phyloP scores from a whole-genome alignment of 768 basidiomycete genomes.

The Pleurotus eryngii region DNA sequence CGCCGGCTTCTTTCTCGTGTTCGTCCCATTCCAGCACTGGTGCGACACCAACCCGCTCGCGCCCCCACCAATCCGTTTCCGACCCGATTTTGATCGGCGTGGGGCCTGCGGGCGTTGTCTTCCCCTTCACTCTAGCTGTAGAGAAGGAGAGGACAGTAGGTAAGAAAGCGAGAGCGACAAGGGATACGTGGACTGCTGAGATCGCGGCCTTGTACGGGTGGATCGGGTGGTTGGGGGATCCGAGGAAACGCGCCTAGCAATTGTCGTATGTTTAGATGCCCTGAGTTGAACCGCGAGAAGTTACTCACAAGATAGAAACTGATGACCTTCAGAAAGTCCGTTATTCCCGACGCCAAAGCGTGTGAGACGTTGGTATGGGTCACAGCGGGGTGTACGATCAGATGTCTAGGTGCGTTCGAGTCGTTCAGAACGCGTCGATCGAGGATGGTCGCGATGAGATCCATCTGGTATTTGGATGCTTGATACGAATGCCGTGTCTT shows the following conservation, averaged over 20 bases:
- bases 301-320: constrained; percentile 62
- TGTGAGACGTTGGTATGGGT: constrained; percentile 59
- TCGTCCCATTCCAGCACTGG: constrained; percentile 51
- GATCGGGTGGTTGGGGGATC: constrained; percentile 68
- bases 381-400: constrained; percentile 68
- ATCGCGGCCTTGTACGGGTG: constrained; percentile 61
- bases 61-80: constrained; percentile 54
- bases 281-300: not conserved
- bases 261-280: not conserved
- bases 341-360: constrained; percentile 41
- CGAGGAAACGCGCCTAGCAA: constrained; percentile 60
- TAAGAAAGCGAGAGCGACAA: constrained; percentile 54
- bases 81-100: constrained; percentile 52
- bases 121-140: constrained; percentile 12
- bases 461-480: constrained; percentile 73
- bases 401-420: constrained; percentile 44
- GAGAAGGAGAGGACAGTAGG: constrained; percentile 26
- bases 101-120: constrained; percentile 10
- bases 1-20: constrained; percentile 41
- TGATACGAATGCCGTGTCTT: constrained; percentile 65
- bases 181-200: constrained; percentile 60
- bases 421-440: constrained; percentile 39
- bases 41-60: constrained; percentile 44
- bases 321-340: constrained; percentile 45
- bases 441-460: constrained; percentile 57